Conservation (phyloP, 768 basidiomycete genomes). For the Rhizopogon sp. region DNA sequence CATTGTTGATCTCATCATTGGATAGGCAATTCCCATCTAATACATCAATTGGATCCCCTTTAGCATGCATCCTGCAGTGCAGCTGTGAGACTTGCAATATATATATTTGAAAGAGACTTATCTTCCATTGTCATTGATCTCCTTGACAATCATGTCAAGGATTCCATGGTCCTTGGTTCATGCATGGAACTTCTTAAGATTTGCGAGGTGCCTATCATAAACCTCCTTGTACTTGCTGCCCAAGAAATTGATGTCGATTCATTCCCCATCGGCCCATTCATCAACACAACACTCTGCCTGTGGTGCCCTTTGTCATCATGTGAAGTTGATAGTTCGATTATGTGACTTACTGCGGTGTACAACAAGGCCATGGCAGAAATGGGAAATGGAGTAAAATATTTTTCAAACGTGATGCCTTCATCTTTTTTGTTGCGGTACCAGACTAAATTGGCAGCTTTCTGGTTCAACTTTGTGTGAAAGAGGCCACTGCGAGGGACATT, state of each 20-base stretch:
- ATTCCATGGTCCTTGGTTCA: conserved; percentile 1
- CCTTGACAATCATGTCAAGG: background rate
- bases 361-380: conserved; percentile 9
- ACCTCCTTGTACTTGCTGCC: conserved; percentile 9
- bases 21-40: no score
- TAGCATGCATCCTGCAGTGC: no score
- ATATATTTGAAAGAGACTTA: background rate
- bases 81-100: no score
- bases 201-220: conserved; percentile 8
- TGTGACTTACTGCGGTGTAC: background rate
- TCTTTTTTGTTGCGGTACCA: conserved; percentile 17
- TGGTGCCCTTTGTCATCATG: no score
- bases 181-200: background rate
- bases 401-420: conserved; percentile 11
- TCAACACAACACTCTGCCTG: conserved; percentile 14
- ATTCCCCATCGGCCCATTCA: conserved; percentile 10
- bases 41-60: no score
- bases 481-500: background rate
- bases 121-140: conserved; percentile 6
- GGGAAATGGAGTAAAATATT: conserved; percentile 14
- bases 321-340: background rate
- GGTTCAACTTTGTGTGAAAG: conserved; percentile 10
- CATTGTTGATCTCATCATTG: no score
- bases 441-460: conserved; percentile 12
- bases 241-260: conserved; percentile 4